A percentile compares a stretch with the other conserved stretches of the same genome.
Conservation (phyloP, 768 basidiomycete genomes). For the Lactifluus rugatus region DNA sequence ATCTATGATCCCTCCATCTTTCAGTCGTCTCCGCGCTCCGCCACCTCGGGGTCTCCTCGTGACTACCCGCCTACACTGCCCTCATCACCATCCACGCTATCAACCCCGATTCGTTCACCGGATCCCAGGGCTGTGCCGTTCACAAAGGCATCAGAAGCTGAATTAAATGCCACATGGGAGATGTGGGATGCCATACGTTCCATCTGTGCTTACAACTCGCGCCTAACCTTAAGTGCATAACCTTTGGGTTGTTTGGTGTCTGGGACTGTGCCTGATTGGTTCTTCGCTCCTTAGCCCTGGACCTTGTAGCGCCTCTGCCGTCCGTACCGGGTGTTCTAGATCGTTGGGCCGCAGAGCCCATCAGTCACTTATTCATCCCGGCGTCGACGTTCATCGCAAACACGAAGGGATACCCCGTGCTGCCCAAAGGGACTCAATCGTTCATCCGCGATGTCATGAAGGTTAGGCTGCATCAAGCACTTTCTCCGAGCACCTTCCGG, state of each 20-base stretch:
- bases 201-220: constrained; percentile 74
- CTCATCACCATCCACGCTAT: constrained; percentile 19
- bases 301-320: constrained; percentile 83
- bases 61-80: background rate
- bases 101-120: constrained; percentile 21
- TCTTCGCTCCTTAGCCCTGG: constrained; percentile 54
- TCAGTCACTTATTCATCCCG: constrained; percentile 82
- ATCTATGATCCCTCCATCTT: constrained; percentile 68
- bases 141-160: constrained; percentile 38
- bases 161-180: constrained; percentile 82
- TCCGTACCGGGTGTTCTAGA: constrained; percentile 62
- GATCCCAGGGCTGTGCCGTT: constrained; percentile 23
- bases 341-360: constrained; percentile 90
- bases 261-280: constrained; percentile 9
- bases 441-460: constrained; percentile 89
- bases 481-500: background rate
- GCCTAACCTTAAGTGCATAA: constrained; percentile 59
- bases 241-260: background rate
- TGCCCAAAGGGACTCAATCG: constrained; percentile 84
- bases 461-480: constrained; percentile 33
- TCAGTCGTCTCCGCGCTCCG: constrained; percentile 27
- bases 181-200: constrained; percentile 96
- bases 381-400: constrained; percentile 91
- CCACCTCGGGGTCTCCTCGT: background rate
- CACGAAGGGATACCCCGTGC: constrained; percentile 91